Base-by-base conservation (phyloP, 257 asterid species). In the Solanum pimpinellifolium region DNA sequence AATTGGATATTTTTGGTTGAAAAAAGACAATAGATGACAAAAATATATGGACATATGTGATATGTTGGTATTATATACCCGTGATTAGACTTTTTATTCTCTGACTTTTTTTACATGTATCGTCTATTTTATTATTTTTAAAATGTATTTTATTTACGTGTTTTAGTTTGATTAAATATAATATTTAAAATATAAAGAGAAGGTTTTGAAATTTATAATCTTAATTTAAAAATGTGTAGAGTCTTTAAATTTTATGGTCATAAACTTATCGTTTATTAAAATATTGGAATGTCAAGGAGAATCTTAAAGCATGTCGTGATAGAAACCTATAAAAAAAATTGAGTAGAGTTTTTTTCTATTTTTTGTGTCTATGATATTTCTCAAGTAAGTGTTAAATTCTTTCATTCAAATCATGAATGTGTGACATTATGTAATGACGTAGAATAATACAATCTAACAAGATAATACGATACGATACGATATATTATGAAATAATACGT, bases 291-390 rank as follows among this genome's bases (percentile, higher is more conserved):
- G 62, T 52, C n/a, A 18, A 11, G 25, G 65, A 56, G 65, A 56
- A 56, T 56, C 2, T 3, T n/a, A 56, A 56, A 56, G 23, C 5
- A 56, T 20, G 9, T 1, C 1, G 21, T 4, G 25, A 56, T 4
- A 20, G 0, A 1, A 56, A 56, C 25, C 25, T 56, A 4, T 16
- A 7, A 6, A 2, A 16, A 18, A 56, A 52, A 52, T 0, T 2
- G 2, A 9, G 2, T 16, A 52, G 2, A 7, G 2, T 18, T 52
- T 52, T 52, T 52, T 29, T 29, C n/a, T 6, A 7, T 18, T 18
- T 18, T 52, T 52, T 52, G 62, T 4, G 21, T 52, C 1, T 52
- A 52, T 9, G 7, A 52, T 18, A 52, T 52, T 52, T 18, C 1
- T 18, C 62, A 18, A 7, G 62, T 18, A 52, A 52, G 62, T 52